These are phyloP conservation scores for Trichoderma koningii DNA, from an alignment of 2,329 filamentous ascomycete species.

Conservation along the genomic window DNA sequence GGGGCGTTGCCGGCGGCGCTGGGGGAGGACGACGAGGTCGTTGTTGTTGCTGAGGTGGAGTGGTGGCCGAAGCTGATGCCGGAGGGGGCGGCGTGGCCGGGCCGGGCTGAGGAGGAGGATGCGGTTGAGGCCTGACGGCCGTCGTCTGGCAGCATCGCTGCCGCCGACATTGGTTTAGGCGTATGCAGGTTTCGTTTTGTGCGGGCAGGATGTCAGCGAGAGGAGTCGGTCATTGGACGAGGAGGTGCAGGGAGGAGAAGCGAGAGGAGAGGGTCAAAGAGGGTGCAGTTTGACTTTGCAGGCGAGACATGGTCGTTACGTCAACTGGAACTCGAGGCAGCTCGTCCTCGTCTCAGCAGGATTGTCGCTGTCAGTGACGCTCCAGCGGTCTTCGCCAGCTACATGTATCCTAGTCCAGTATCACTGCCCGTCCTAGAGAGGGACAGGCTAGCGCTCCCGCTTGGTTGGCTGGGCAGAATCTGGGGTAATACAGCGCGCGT, in stretches of 20 bases:
- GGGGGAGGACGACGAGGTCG: no score
- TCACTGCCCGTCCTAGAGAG: neutral
- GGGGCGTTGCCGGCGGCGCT: conserved; percentile 12
- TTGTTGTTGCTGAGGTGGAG: neutral
- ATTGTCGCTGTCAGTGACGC: conserved; percentile 4
- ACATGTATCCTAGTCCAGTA: no score
- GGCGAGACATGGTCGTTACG: conserved; percentile 19
- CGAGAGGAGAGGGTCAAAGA: neutral
- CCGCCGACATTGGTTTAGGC: conserved; percentile 17
- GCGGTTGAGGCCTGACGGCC: conserved; percentile 25
- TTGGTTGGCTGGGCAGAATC: conserved; percentile 19
- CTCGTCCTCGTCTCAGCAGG: neutral
- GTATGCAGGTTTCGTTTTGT: conserved; percentile 6
- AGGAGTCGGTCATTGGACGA: neutral
- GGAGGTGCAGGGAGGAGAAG: conserved; percentile 14
- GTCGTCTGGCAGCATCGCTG: conserved; percentile 32
- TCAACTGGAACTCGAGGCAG: conserved; percentile 24
- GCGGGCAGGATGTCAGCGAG: conserved; percentile 8
- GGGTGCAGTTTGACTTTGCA: neutral
- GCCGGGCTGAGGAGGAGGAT: conserved; percentile 12
- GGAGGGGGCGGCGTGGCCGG: conserved; percentile 23
- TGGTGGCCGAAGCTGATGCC: conserved; percentile 18
- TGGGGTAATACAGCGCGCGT: conserved; percentile 23
- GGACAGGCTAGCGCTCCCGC: conserved; percentile 25
- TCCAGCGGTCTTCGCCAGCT: conserved; percentile 11